These are phyloP conservation scores for Globisporangium barbulae DNA, from an alignment of 352 stramenopile genomes.

Conservation along the genomic window DNA sequence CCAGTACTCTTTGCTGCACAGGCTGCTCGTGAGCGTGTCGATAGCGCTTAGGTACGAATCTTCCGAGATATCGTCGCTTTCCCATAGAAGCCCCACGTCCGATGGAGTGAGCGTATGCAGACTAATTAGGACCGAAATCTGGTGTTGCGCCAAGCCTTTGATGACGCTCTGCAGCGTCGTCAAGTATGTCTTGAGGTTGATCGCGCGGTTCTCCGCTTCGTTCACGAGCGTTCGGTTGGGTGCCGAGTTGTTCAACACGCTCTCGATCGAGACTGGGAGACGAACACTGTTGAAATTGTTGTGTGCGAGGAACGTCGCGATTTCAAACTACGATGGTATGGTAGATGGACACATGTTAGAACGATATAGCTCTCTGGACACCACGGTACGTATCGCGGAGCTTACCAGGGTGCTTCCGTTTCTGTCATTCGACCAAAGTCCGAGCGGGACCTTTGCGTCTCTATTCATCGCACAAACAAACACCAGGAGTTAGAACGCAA, in stretches of 20 bases:
- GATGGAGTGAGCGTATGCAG: constrained; percentile 33
- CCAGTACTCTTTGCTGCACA: constrained; percentile 67
- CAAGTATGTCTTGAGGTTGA: constrained; percentile 37
- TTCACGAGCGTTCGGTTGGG: constrained; percentile 31
- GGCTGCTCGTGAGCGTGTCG: constrained; percentile 32
- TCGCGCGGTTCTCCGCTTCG: constrained; percentile 27
- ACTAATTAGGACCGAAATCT: constrained; percentile 45
- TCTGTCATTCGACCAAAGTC: constrained; percentile 54
- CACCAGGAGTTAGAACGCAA: not conserved
- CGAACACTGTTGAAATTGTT: constrained; percentile 61
- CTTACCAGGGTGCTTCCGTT: constrained; percentile 54
- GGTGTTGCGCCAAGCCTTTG: constrained; percentile 34
- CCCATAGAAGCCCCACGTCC: not conserved
- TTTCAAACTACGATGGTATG: constrained; percentile 27
- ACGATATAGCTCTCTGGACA: not conserved
- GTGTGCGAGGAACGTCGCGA: constrained; percentile 34
- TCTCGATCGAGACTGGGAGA: constrained; percentile 30
- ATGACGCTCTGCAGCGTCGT: constrained; percentile 40
- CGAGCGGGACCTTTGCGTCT: constrained; percentile 44
- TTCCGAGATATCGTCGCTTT: constrained; percentile 25
- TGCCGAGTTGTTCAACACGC: constrained; percentile 36
- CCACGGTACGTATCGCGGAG: not conserved
- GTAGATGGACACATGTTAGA: not conserved
- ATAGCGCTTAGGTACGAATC: constrained; percentile 40
- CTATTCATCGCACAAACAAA: constrained; percentile 5